Evolutionary conservation across 2,329 filamentous ascomycete species (phyloP).

Genomic region (Fusarium veterinarium): DNA sequence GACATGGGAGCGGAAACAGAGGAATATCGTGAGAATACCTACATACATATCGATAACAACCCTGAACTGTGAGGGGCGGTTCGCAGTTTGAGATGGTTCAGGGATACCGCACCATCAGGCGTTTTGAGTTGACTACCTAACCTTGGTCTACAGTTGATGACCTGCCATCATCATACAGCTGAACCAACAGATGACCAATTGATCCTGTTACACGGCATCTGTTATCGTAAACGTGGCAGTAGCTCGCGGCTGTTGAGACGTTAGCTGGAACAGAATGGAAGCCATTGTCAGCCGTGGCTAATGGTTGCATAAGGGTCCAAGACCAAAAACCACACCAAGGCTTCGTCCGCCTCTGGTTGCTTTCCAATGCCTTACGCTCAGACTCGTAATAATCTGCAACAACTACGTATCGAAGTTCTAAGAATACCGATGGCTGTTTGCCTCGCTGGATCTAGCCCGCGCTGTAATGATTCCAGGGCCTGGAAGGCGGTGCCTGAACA

Average conservation of each 20-base stretch:
- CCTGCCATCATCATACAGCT: constrained; percentile 8
- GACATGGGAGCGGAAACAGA: neutral
- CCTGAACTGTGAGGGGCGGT: constrained; percentile 1
- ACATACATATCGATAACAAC: neutral
- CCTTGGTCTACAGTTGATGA: neutral
- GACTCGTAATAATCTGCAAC: neutral
- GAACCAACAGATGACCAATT: constrained; percentile 11
- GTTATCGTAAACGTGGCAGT: constrained; percentile 19
- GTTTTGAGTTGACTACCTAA: constrained; percentile 40
- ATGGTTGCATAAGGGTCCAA: constrained; percentile 37
- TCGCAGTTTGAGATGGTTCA: constrained; percentile 32
- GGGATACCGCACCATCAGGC: constrained; percentile 38
- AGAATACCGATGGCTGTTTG: constrained; percentile 21
- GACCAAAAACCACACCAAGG: constrained; percentile 16
- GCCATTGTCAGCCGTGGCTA: constrained; percentile 22
- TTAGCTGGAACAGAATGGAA: constrained; percentile 18
- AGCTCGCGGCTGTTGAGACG: constrained; percentile 15
- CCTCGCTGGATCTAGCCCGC: constrained; percentile 9
- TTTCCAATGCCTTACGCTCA: neutral
- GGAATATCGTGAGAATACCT: neutral
- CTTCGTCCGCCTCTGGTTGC: neutral
- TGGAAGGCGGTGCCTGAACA: constrained; percentile 11
- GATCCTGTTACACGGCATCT: constrained; percentile 22
- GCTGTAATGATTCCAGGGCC: constrained; percentile 1
- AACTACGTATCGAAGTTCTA: constrained; percentile 2